Percentiles rank a stretch among this genome's conserved stretches.
Conservation (phyloP, 352 stramenopile species). For the Globisporangium yorkense region DNA sequence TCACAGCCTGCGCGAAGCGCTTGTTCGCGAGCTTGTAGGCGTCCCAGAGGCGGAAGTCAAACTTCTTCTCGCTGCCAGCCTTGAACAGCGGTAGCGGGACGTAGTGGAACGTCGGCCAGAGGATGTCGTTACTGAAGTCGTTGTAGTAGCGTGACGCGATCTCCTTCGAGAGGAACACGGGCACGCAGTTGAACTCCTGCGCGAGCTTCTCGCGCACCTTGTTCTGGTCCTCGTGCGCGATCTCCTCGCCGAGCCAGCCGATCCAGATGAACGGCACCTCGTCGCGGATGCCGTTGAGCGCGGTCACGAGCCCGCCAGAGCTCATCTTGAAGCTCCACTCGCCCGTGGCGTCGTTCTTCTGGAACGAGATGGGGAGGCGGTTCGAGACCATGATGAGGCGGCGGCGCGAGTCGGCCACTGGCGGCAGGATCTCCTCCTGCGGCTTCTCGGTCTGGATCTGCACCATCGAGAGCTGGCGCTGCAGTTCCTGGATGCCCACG, state of each 20-base stretch:
- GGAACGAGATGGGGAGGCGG: slow-evolving; percentile 85
- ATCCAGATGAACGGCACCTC: slow-evolving; percentile 91
- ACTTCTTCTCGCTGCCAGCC: slow-evolving; percentile 88
- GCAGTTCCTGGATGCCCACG: slow-evolving; percentile 89
- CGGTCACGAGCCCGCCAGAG: slow-evolving; percentile 83
- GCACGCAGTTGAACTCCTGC: slow-evolving; percentile 85
- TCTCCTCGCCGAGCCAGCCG: slow-evolving; percentile 87
- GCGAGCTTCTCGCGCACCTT: slow-evolving; percentile 80
- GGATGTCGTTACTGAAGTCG: slow-evolving; percentile 89
- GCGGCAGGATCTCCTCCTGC: slow-evolving; percentile 64
- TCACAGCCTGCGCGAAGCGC: slow-evolving; percentile 79
- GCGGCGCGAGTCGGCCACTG: slow-evolving; percentile 48
- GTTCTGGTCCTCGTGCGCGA: slow-evolving; percentile 74
- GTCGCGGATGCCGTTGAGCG: slow-evolving; percentile 83
- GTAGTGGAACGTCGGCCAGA: slow-evolving; percentile 92
- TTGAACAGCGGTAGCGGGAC: slow-evolving; percentile 85
- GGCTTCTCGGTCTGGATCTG: slow-evolving; percentile 79
- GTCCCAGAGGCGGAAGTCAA: slow-evolving; percentile 84
- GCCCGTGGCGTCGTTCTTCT: slow-evolving; percentile 79
- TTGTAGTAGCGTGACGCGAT: slow-evolving; percentile 90
- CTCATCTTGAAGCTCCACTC: slow-evolving; percentile 88
- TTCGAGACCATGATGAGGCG: slow-evolving; percentile 90
- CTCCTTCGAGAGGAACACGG: slow-evolving; percentile 87
- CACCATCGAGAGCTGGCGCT: slow-evolving; percentile 84
- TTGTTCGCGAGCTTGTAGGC: slow-evolving; percentile 87